Evolutionary conservation across 208 protist species (phyloP), one percentile per base, ranked within the genome.

Genomic region (Acanthamoeba castellanii): DNA sequence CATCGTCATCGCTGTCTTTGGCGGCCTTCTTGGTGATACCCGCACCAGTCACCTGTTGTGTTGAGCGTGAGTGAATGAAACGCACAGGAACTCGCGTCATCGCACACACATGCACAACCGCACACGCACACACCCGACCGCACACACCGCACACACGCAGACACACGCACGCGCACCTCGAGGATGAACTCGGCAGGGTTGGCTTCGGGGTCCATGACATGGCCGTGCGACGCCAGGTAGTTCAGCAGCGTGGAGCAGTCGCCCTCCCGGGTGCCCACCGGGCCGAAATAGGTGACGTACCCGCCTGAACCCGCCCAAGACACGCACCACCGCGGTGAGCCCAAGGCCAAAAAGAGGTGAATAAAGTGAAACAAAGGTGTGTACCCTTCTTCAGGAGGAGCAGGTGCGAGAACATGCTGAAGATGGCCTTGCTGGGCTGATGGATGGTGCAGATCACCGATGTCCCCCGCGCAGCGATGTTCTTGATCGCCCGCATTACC

Each of bases 381-480:
- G 50, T 55, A 55, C 52, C 91, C 52, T 94, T 94, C 61, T 87
- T 94, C 3, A 94, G 74, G 22, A 94, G 91, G 6, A 94, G 72
- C 45, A 94, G 91, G 45, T 94, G 91, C 22, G 91, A 57, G 61
- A 94, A 94, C 91, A 87, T 94, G 55, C 50, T 34, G 45, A 94
- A 94, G 76, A 94, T 82, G 27, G 66, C n/a, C 30, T 16, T 22
- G 18, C 25, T 47, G 30, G 91, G 91, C 74, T 94, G 91, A 34
- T 94, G 91, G 76, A 94, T 94, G 42, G 91, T 94, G 76, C 91
- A 94, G 14, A 94, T 32, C 13, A 94, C 52, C 27, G 91, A 87
- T 0, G 72, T 82, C 0, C 91, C 91, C 42, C 74, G 5, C 2
- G 22, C 37, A 0, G 91, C 68, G 34, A 94, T 87, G 22, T 94